Conservation (phyloP, 192 early-diverging fungal species). For the Linderina pennispora region DNA sequence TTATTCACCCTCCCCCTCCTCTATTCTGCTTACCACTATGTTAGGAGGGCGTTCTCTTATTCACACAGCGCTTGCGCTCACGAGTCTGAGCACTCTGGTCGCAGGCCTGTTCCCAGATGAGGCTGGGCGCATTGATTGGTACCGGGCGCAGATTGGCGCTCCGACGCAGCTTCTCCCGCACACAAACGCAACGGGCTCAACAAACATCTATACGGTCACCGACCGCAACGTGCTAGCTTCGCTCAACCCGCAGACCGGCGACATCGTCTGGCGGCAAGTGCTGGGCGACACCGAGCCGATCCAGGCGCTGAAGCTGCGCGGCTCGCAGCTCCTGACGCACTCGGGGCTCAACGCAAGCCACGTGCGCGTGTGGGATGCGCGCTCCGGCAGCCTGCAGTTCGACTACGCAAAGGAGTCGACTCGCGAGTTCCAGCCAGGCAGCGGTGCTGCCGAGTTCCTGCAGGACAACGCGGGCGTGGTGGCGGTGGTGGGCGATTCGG, state of each 20-base stretch:
- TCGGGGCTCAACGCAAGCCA: conserved; percentile 13
- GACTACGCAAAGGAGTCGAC: conserved; percentile 14
- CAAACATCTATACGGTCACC: conserved; percentile 59
- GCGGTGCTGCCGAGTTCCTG: conserved; percentile 39
- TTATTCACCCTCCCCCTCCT: too few species aligned
- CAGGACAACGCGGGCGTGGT: conserved; percentile 27
- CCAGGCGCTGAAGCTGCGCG: conserved; percentile 36
- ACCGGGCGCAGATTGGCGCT: conserved; percentile 35
- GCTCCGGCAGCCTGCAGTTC: conserved; percentile 11
- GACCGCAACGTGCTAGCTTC: conserved; percentile 70
- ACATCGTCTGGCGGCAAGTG: conserved; percentile 73
- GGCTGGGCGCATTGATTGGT: conserved; percentile 45
- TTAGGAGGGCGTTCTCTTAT: conserved; percentile 10
- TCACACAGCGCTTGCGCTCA: conserved; percentile 8
- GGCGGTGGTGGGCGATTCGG: conserved; percentile 26
- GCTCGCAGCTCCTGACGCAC: conserved; percentile 25
- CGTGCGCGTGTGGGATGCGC: conserved; percentile 47
- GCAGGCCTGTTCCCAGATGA: conserved; percentile 42
- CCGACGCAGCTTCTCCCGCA: conserved; percentile 14
- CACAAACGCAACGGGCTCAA: conserved; percentile 26
- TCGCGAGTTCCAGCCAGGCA: conserved; percentile 23
- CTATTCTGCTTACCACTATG: too few species aligned
- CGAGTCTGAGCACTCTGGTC: conserved; percentile 7
- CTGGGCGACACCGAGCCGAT: conserved; percentile 56
- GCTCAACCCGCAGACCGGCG: conserved; percentile 59